Evolutionary conservation across 176 grass and related monocot genomes (phyloP).

Genomic region (Themeda triandra): DNA sequence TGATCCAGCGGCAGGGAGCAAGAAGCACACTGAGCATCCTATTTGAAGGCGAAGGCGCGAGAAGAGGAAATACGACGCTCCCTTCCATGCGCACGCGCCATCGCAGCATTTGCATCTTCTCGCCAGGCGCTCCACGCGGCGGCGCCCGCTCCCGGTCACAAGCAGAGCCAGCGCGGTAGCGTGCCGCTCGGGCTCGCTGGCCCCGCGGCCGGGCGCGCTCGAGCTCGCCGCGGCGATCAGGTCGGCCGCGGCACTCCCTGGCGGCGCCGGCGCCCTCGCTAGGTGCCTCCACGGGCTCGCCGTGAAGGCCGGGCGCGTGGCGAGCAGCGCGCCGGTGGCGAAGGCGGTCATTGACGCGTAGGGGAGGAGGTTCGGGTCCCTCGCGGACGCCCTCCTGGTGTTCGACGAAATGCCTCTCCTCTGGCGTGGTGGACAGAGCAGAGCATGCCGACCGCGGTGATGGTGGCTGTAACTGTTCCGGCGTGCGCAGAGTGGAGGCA

Average conservation of each 20-base stretch:
- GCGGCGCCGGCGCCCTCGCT: not conserved
- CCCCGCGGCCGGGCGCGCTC: constrained; percentile 38
- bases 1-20: no score
- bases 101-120: not conserved
- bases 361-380: constrained; percentile 21
- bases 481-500: constrained; percentile 37
- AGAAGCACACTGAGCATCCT: no score
- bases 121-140: constrained; percentile 37
- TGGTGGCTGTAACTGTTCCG: constrained; percentile 48
- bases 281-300: constrained; percentile 55
- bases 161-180: not conserved
- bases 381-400: constrained; percentile 34
- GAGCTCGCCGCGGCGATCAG: constrained; percentile 51
- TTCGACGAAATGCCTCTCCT: constrained; percentile 56
- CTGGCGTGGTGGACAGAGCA: not conserved
- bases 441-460: constrained; percentile 47
- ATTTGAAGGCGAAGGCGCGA: no score
- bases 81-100: not conserved
- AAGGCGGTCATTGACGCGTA: constrained; percentile 68
- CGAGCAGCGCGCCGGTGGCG: constrained; percentile 30
- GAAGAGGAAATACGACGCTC: no score
- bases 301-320: constrained; percentile 31
- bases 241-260: constrained; percentile 26
- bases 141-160: constrained; percentile 35
- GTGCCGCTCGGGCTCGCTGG: not conserved